Base-by-base conservation (phyloP, 2,329 filamentous ascomycete species). In the Plenodomus biglobosus region DNA sequence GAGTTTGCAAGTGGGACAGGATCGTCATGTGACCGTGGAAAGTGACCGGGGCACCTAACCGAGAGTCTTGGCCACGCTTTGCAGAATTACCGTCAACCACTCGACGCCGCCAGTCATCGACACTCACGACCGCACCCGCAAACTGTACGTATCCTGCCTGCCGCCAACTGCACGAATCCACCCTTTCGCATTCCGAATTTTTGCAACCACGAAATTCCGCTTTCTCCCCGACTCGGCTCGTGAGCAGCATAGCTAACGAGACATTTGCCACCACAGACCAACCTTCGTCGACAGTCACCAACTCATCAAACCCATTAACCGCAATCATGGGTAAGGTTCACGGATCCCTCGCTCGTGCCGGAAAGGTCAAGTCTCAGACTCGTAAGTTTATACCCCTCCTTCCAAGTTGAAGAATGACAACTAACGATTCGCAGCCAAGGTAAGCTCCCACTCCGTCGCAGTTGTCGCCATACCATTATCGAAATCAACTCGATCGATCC, bases 331-430 rank as follows among this genome's bases (percentile, higher is more conserved):
- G 88, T 82, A 92, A 92, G 82, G 88, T 92, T 79, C 89, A 92
- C 87, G 89, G 89, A 78, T 94, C 89, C 76, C 87, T 94, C 79
- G 89, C 89, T 78, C 89, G 90, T 90, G 90, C 89, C 81, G 90
- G 90, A 82, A 95, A 95, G 85, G 91, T 96, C 86, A 95, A 95
- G 88, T 92, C 59, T 64, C 61, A 64, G 53, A 64, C 58, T 48
- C 58, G 61, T 64, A 64, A 54, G 61, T 32, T 60, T 22, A 37
- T 46, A 35, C 24, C 35, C 38, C 21, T 7, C 41, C 32, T 44
- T 11, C 7, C 24, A 38, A 38, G 30, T 40, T 30, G 42, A 3
- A 36, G 50, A 46, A n/a, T 24, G 34, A 39, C 32, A 46, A 43
- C 59, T 64, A 63, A 64, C 52, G 46, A 42, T 10, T 24, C 11